Base-by-base conservation (phyloP, 148 eudicot species). In the Persicaria maculosa region DNA sequence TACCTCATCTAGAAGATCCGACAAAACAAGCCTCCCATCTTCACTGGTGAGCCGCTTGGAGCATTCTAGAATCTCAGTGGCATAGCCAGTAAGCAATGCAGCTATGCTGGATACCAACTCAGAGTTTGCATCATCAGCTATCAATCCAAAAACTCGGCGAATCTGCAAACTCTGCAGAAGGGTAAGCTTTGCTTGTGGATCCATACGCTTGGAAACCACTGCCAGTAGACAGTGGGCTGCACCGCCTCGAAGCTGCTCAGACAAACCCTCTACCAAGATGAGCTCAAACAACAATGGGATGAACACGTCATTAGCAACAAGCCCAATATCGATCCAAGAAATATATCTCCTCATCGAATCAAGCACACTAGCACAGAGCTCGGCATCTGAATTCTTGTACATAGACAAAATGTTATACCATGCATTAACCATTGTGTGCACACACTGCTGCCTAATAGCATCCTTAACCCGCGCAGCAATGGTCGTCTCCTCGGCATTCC, bases 381-480 rank as follows among this genome's bases (percentile, higher is more conserved):
- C 91, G n/a, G 91, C 81, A 65, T 95, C 86, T 17, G 94, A 95
- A 74, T 84, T 86, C 78, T 78, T 90, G 74, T 89, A 90, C 89
- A 85, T 84, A 2, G 72, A 82, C 55, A 92, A 79, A 80, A 95
- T 89, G 15, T 90, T 88, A 68, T 90, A 95, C 92, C 97, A 95
- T 0, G 83, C 83, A 22, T 85, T 80, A 40, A 95, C 97, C 25
- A 95, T 88, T 83, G 86, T 92, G 55, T 81, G 72, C 73, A 95
- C 88, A 83, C 99, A 95, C 78, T 95, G 99, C 74, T 88, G 91
- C 82, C 99, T 86, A 96, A 95, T 95, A 10, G 92, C 91, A 79
- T 95, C 99, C 90, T 95, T 95, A 78, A 92, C 81, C 53, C 85
- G 80, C 1, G 74, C 86, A 0, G 99, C 90, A 68, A 83, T 81